Percentiles rank a stretch among this genome's conserved stretches.
phyloP scores from a whole-genome alignment of 2,329 filamentous ascomycete species.

The Didymella pinodella region DNA sequence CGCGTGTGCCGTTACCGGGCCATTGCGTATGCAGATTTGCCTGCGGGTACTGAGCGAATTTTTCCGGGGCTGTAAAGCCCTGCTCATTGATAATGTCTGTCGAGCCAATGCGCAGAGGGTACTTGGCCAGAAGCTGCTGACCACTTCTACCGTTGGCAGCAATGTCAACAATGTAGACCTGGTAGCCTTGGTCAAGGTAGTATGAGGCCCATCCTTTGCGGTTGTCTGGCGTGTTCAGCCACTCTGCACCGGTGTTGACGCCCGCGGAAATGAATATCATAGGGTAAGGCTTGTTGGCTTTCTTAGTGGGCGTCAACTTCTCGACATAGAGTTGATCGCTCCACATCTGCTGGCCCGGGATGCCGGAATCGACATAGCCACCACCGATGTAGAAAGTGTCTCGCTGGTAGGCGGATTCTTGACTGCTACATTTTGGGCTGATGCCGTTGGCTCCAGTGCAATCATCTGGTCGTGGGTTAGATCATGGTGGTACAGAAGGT shows the following conservation, averaged over 20 bases:
- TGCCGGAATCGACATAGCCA: constrained; percentile 32
- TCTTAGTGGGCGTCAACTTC: constrained; percentile 28
- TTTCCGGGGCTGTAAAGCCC: constrained; percentile 27
- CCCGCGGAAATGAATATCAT: constrained; percentile 36
- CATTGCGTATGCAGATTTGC: constrained; percentile 33
- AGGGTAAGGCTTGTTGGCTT: constrained; percentile 27
- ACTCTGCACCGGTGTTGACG: constrained; percentile 29
- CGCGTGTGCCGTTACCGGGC: constrained; percentile 28
- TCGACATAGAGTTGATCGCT: constrained; percentile 35
- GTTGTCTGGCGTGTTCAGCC: constrained; percentile 29
- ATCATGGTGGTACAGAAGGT: neutral
- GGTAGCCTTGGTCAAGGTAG: constrained; percentile 31
- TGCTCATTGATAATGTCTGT: constrained; percentile 25
- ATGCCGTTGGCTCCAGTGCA: constrained; percentile 29
- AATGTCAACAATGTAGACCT: constrained; percentile 33
- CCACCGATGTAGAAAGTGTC: constrained; percentile 40
- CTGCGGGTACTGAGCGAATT: constrained; percentile 26
- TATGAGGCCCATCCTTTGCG: constrained; percentile 32
- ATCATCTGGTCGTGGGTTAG: constrained; percentile 8
- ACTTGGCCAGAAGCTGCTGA: constrained; percentile 18
- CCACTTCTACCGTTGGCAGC: constrained; percentile 24
- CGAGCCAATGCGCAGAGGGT: constrained; percentile 24
- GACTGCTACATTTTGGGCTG: constrained; percentile 29
- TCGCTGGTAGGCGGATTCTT: constrained; percentile 32
- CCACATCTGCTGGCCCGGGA: constrained; percentile 29